These are phyloP conservation scores for Boletellus ananiceps DNA, from an alignment of 768 basidiomycete genomes.

Conservation along the genomic window DNA sequence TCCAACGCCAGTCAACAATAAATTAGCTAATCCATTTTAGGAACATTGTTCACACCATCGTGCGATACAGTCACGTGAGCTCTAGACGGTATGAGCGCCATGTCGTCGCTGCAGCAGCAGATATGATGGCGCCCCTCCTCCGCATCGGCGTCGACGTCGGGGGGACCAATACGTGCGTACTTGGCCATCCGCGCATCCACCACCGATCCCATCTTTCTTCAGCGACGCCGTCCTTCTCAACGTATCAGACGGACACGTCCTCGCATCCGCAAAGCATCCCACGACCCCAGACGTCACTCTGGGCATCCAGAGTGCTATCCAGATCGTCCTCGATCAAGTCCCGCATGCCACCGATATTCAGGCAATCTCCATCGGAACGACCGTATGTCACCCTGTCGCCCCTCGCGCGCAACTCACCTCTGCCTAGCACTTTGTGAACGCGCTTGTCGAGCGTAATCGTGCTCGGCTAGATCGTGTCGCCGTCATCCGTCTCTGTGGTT, in stretches of 20 bases:
- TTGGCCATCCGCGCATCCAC: too few species aligned
- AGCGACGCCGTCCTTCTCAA: slow-evolving; percentile 33
- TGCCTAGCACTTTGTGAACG: slow-evolving; percentile 50
- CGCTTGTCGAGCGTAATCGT: slow-evolving; percentile 54
- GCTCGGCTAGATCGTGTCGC: slow-evolving; percentile 54
- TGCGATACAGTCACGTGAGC: neutral
- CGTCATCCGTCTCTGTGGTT: slow-evolving; percentile 58
- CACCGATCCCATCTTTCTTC: neutral
- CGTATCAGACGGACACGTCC: slow-evolving; percentile 12
- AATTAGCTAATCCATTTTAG: neutral
- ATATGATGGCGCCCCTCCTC: neutral
- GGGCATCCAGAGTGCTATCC: slow-evolving; percentile 53
- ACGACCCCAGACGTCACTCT: slow-evolving; percentile 56
- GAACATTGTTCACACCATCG: slow-evolving; percentile 5
- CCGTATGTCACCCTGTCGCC: slow-evolving; percentile 29
- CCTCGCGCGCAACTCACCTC: neutral
- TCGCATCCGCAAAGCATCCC: slow-evolving; percentile 40
- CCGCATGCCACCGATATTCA: slow-evolving; percentile 37
- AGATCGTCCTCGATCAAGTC: slow-evolving; percentile 39
- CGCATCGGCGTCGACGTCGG: slow-evolving; percentile 35
- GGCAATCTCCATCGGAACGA: slow-evolving; percentile 58
- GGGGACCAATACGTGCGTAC: slow-evolving; percentile 31
- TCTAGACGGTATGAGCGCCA: too few species aligned
- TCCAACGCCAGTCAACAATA: neutral
- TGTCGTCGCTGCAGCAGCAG: too few species aligned